A percentile compares a stretch with the other conserved stretches of the same genome.
phyloP scores from a whole-genome alignment of 768 basidiomycete genomes.

The Serendipita sp. region DNA sequence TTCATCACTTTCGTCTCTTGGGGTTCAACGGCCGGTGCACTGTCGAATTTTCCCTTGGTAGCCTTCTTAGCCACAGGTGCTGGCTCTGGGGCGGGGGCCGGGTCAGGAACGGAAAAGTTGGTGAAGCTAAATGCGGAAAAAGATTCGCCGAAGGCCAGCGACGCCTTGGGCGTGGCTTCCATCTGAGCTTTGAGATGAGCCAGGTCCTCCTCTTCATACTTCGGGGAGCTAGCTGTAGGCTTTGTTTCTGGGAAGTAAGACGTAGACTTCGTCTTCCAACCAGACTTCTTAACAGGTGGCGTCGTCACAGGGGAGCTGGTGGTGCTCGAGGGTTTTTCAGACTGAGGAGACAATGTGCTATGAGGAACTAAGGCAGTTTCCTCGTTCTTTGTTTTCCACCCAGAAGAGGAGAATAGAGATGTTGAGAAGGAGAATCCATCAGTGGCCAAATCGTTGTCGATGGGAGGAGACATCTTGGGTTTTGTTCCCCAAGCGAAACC shows the following conservation, averaged over 20 bases:
- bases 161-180: slow-evolving; percentile 4
- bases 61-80: neutral
- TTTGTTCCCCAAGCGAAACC: neutral
- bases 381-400: neutral
- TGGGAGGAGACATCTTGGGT: neutral
- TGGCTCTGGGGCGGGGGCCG: neutral
- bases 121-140: neutral
- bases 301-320: neutral
- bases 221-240: neutral
- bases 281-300: neutral
- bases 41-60: neutral
- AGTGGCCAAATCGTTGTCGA: neutral
- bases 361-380: neutral
- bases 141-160: neutral
- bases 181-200: slow-evolving; percentile 1
- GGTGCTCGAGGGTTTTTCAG: neutral
- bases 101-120: neutral
- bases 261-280: neutral
- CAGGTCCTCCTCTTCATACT: neutral
- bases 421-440: neutral
- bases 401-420: neutral
- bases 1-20: neutral
- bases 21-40: neutral
- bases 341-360: neutral
- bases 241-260: neutral